Evolutionary conservation across 2,329 filamentous ascomycete genomes (phyloP).

Genomic region (Pseudonectria buxi): DNA sequence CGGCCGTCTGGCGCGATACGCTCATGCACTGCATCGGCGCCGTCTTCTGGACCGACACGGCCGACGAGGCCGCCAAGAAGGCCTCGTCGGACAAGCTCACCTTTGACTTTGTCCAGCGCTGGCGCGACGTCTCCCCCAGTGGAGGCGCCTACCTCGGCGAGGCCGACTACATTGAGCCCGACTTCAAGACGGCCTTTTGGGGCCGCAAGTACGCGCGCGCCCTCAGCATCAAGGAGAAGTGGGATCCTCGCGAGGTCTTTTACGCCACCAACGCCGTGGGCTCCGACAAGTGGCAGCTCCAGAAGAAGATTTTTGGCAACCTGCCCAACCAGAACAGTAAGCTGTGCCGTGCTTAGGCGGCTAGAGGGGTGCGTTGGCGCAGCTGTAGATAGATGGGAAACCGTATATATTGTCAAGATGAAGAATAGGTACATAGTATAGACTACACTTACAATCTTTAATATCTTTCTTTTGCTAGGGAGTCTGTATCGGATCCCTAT

Average conservation of each 20-base stretch:
- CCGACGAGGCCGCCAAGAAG: conserved; percentile 3
- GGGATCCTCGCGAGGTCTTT: conserved; percentile 30
- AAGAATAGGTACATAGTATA: no score
- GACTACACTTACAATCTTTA: no score
- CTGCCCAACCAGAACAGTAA: no score
- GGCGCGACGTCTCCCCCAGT: conserved; percentile 17
- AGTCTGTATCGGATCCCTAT: no score
- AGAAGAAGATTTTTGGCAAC: conserved; percentile 5
- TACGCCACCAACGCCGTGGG: conserved; percentile 32
- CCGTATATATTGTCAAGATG: no score
- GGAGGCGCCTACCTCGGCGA: conserved; percentile 25
- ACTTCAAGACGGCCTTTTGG: conserved; percentile 31
- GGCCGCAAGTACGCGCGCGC: conserved; percentile 29
- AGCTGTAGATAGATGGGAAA: no score
- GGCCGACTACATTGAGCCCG: conserved; percentile 29
- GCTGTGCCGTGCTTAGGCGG: no score
- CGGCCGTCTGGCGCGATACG: conserved; percentile 35
- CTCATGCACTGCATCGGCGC: conserved; percentile 27
- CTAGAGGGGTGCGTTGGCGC: no score
- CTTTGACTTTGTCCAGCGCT: conserved; percentile 17
- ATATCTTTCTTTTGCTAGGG: no score
- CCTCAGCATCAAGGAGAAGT: conserved; percentile 28
- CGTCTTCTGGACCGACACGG: conserved; percentile 15
- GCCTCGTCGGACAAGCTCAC: conserved; percentile 21
- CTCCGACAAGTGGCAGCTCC: conserved; percentile 27